Conservation (phyloP, 1,139 yeast genomes). For the Taphrina betulina region DNA sequence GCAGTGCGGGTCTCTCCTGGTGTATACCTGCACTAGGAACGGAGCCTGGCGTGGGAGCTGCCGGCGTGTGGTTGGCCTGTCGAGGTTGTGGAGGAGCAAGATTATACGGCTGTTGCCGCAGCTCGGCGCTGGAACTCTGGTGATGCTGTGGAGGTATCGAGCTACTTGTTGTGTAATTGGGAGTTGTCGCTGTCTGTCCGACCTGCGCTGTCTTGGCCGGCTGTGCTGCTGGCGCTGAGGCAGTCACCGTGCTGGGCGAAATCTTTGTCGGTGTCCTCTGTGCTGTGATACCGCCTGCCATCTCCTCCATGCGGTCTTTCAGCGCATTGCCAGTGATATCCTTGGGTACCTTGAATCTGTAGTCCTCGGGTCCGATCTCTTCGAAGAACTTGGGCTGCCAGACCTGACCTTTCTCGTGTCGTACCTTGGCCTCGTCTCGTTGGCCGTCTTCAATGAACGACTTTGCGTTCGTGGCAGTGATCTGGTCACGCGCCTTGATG, state of each 20-base stretch:
- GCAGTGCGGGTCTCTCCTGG: slow-evolving; percentile 15
- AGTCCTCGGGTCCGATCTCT: slow-evolving; percentile 24
- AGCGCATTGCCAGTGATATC: slow-evolving; percentile 9
- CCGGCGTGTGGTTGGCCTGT: neutral
- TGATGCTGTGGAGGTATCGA: too few relatives aligned
- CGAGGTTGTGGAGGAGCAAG: too few relatives aligned
- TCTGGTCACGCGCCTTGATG: slow-evolving; percentile 70
- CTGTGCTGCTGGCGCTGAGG: slow-evolving; percentile 10
- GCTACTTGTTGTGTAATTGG: neutral
- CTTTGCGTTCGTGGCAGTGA: slow-evolving; percentile 81
- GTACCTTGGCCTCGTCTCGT: slow-evolving; percentile 66
- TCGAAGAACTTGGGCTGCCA: slow-evolving; percentile 74
- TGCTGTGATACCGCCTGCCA: slow-evolving; percentile 26
- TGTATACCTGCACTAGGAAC: neutral
- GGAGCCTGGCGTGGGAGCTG: slow-evolving; percentile 20
- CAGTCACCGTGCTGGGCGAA: slow-evolving; percentile 7
- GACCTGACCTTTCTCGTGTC: slow-evolving; percentile 74
- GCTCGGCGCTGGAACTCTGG: slow-evolving; percentile 4
- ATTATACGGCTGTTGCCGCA: slow-evolving; percentile 8
- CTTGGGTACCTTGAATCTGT: slow-evolving; percentile 14
- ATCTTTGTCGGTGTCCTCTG: slow-evolving; percentile 9
- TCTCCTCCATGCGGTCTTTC: slow-evolving; percentile 18
- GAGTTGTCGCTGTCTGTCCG: neutral
- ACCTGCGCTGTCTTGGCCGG: slow-evolving; percentile 6
- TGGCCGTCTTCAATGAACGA: slow-evolving; percentile 80